Evolutionary conservation across 305 asterid genomes (phyloP).

Genomic region (Solanum hybrid): DNA sequence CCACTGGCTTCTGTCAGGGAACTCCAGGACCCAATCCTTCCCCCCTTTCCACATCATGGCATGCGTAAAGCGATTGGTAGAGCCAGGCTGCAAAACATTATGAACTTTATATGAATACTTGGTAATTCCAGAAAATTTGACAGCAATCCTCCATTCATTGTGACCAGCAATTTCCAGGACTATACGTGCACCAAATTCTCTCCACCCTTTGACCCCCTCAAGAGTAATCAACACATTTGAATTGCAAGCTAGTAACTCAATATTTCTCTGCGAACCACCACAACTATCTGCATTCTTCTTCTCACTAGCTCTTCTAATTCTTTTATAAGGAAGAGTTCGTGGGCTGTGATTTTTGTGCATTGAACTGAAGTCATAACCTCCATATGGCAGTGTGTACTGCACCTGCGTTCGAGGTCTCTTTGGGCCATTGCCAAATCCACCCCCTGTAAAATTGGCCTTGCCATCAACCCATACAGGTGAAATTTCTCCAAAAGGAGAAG

Average conservation of each 20-base stretch:
- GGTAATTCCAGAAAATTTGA: slow-evolving; percentile 61
- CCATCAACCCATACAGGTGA: slow-evolving; percentile 52
- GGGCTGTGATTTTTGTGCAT: slow-evolving; percentile 46
- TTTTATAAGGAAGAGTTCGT: slow-evolving; percentile 59
- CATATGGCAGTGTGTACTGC: slow-evolving; percentile 72
- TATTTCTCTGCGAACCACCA: slow-evolving; percentile 43
- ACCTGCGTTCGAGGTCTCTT: slow-evolving; percentile 93
- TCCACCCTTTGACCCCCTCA: slow-evolving; percentile 88
- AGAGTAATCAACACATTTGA: slow-evolving; percentile 71
- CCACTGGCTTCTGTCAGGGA: slow-evolving; percentile 95
- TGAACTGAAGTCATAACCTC: slow-evolving; percentile 40
- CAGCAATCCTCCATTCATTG: slow-evolving; percentile 81
- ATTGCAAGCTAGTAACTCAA: slow-evolving; percentile 52
- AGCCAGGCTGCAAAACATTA: slow-evolving; percentile 79
- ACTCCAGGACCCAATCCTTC: slow-evolving; percentile 95
- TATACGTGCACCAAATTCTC: slow-evolving; percentile 72
- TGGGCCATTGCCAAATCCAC: slow-evolving; percentile 74
- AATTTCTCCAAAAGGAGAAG: slow-evolving; percentile 44
- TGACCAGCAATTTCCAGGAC: slow-evolving; percentile 71
- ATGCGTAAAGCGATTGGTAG: slow-evolving; percentile 90
- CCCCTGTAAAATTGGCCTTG: slow-evolving; percentile 32
- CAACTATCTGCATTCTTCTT: slow-evolving; percentile 58
- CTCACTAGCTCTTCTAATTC: slow-evolving; percentile 86
- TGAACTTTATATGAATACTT: slow-evolving; percentile 72
- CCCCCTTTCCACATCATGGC: slow-evolving; percentile 99